phyloP scores from a whole-genome alignment of 805 yeast species.

The Candida saitoana region DNA sequence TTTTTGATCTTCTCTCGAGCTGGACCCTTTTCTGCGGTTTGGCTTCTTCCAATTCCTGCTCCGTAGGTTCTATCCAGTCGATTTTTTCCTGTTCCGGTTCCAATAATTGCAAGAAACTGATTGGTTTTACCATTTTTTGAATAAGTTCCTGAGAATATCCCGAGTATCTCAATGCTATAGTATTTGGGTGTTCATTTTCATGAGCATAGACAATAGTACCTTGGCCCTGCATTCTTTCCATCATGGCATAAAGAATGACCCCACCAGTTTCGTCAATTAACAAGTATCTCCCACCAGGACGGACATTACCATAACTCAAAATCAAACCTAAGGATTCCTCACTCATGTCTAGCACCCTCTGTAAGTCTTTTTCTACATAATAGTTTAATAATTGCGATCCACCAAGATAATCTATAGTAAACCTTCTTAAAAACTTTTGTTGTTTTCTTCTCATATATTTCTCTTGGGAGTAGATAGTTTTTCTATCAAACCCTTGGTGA shows the following conservation, averaged over 20 bases:
- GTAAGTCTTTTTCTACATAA: slow-evolving; percentile 72
- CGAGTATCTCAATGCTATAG: slow-evolving; percentile 63
- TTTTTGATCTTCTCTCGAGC: slow-evolving; percentile 60
- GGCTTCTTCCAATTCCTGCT: slow-evolving; percentile 51
- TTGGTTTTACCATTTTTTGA: slow-evolving; percentile 56
- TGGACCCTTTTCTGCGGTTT: slow-evolving; percentile 60
- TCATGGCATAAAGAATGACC: slow-evolving; percentile 72
- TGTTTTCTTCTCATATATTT: slow-evolving; percentile 89
- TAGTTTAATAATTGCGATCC: slow-evolving; percentile 67
- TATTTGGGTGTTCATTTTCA: slow-evolving; percentile 90
- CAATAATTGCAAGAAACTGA: slow-evolving; percentile 74
- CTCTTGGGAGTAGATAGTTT: slow-evolving; percentile 85
- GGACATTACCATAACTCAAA: slow-evolving; percentile 73
- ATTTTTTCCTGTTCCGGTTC: slow-evolving; percentile 66
- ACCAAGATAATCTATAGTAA: slow-evolving; percentile 75
- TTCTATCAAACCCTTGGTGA: slow-evolving; percentile 82
- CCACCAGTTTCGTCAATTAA: slow-evolving; percentile 96
- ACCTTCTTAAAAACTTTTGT: slow-evolving; percentile 81
- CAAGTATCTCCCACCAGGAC: slow-evolving; percentile 85
- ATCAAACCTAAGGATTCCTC: slow-evolving; percentile 78
- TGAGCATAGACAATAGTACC: slow-evolving; percentile 69
- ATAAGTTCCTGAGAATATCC: slow-evolving; percentile 55
- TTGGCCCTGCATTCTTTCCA: slow-evolving; percentile 87
- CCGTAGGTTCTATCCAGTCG: slow-evolving; percentile 42
- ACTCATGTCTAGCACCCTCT: slow-evolving; percentile 72